Evolutionary conservation across 1,284 basidiomycete species (phyloP).

Genomic region (Lentinus polychrous): DNA sequence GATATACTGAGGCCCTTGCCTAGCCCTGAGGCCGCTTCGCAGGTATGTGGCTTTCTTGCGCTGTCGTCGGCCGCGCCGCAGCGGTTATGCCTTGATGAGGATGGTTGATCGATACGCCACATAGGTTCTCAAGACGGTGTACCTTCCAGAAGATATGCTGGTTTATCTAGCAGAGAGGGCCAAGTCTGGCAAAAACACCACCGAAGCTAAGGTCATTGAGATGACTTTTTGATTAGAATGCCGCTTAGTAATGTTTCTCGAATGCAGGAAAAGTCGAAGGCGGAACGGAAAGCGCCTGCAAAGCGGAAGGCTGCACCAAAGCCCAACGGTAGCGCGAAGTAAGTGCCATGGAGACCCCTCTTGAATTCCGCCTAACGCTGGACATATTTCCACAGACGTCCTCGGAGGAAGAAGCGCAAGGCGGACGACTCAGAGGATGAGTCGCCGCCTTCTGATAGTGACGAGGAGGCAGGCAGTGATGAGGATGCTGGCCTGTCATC

Average conservation of each 20-base stretch:
- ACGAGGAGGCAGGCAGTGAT: conserved; percentile 21
- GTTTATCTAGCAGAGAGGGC: conserved; percentile 43
- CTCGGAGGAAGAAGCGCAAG: conserved; percentile 27
- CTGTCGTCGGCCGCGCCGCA: background rate
- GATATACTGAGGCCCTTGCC: conserved; percentile 76
- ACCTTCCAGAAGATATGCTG: conserved; percentile 55
- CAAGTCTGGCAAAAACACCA: conserved; percentile 16
- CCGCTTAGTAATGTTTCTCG: background rate
- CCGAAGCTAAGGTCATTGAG: conserved; percentile 18
- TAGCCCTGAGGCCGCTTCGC: conserved; percentile 52
- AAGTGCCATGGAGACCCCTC: conserved; percentile 9
- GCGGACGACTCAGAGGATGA: conserved; percentile 29
- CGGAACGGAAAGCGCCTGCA: conserved; percentile 30
- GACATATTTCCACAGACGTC: conserved; percentile 16
- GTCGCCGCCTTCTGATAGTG: conserved; percentile 20
- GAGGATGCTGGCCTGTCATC: conserved; percentile 18
- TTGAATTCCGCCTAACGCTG: background rate
- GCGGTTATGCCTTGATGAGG: background rate
- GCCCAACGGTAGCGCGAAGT: conserved; percentile 36
- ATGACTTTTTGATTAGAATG: background rate
- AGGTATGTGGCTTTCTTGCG: conserved; percentile 33
- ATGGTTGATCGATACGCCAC: background rate
- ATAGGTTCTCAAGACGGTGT: conserved; percentile 58
- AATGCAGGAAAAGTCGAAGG: conserved; percentile 27
- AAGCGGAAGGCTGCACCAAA: conserved; percentile 28